These are phyloP conservation scores for Penicillium capsulatum DNA, from an alignment of 2,329 filamentous ascomycete genomes.

Conservation along the genomic window DNA sequence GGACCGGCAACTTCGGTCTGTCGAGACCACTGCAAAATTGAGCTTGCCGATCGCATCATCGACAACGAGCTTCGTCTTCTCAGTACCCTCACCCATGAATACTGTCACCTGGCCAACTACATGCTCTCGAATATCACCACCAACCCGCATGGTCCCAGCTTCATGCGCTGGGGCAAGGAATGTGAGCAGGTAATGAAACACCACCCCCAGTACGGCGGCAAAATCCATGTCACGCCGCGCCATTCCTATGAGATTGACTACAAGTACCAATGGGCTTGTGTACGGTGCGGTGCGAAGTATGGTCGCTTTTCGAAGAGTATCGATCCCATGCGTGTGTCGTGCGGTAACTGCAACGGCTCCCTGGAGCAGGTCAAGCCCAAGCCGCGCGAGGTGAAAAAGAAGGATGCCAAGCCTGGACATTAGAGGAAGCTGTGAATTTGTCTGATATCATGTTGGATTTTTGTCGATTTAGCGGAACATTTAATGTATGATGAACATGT, in stretches of 20 bases:
- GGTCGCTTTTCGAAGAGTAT: constrained; percentile 85
- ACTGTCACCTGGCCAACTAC: constrained; percentile 89
- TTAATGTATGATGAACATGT: too few species aligned
- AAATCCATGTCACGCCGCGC: constrained; percentile 76
- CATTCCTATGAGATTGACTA: constrained; percentile 87
- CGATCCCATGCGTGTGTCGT: constrained; percentile 65
- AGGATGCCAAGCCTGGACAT: background rate
- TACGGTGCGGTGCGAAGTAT: constrained; percentile 64
- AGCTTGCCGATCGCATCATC: constrained; percentile 85
- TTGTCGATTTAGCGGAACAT: background rate
- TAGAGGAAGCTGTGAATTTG: constrained; percentile 6
- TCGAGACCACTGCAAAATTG: constrained; percentile 68
- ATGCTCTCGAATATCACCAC: constrained; percentile 73
- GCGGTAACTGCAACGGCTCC: constrained; percentile 67
- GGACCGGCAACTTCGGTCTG: constrained; percentile 19
- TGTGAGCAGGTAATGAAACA: constrained; percentile 36
- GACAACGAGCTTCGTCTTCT: constrained; percentile 70
- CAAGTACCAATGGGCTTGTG: constrained; percentile 85
- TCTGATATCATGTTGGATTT: constrained; percentile 1
- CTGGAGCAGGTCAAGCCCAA: constrained; percentile 76
- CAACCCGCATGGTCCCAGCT: constrained; percentile 77
- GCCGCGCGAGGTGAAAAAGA: constrained; percentile 51
- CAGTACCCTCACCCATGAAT: constrained; percentile 94
- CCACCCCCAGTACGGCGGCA: constrained; percentile 55
- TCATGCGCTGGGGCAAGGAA: constrained; percentile 64